Conservation (phyloP, 2,329 filamentous ascomycete species). For the Pseudogymnoascus sp. region DNA sequence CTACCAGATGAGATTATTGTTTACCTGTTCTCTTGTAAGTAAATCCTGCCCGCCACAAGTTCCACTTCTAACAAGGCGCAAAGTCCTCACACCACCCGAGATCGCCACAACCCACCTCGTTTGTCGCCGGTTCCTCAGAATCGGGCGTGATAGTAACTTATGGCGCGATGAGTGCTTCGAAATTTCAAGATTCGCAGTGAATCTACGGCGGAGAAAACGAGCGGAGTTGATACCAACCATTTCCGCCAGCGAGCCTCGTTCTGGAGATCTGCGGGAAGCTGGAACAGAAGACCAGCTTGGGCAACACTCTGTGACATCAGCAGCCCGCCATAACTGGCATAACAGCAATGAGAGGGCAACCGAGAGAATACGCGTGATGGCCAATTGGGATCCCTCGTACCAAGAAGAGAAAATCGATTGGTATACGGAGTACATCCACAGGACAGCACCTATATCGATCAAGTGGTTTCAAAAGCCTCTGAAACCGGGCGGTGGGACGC, state of each 20-base stretch:
- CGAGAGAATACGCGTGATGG: conserved; percentile 51
- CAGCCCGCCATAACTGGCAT: conserved; percentile 13
- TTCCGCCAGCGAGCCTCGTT: conserved; percentile 34
- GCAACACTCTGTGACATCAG: conserved; percentile 21
- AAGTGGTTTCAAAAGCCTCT: conserved; percentile 68
- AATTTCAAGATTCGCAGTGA: conserved; percentile 56
- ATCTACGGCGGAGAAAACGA: conserved; percentile 46
- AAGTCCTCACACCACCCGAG: conserved; percentile 58
- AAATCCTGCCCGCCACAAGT: not conserved
- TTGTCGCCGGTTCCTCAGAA: conserved; percentile 54
- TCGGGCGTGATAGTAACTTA: conserved; percentile 66
- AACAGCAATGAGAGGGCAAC: conserved; percentile 21
- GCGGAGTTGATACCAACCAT: conserved; percentile 32
- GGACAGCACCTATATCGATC: conserved; percentile 64
- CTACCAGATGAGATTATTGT: conserved; percentile 28
- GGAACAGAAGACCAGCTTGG: conserved; percentile 23
- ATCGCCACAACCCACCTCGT: conserved; percentile 63
- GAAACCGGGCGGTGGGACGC: conserved; percentile 34
- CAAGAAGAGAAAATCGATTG: conserved; percentile 66
- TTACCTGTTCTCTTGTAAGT: conserved; percentile 24
- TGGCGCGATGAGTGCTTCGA: conserved; percentile 74
- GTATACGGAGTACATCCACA: conserved; percentile 84
- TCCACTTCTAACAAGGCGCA: not conserved
- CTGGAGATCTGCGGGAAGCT: conserved; percentile 28
- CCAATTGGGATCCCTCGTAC: conserved; percentile 78